These are phyloP conservation scores for Metschnikowia proteae DNA, from an alignment of 805 yeast genomes.

Conservation along the genomic window DNA sequence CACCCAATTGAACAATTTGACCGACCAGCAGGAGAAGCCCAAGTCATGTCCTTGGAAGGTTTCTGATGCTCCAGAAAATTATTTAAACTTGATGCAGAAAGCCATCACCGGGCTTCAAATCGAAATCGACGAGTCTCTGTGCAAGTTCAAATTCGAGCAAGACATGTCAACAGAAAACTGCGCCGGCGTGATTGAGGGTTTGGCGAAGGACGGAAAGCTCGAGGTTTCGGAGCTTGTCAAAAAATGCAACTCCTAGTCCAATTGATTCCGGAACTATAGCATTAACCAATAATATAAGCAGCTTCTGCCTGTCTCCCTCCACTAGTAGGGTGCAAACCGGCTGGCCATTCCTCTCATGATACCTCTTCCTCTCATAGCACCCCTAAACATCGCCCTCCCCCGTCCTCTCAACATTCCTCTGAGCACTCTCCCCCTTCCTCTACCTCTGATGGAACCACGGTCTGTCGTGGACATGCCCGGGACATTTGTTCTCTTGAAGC, in stretches of 20 bases:
- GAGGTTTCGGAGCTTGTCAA: slow-evolving; percentile 27
- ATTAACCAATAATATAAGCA: no score
- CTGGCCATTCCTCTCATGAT: slow-evolving; percentile 8
- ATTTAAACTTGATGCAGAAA: slow-evolving; percentile 40
- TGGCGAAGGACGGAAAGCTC: slow-evolving; percentile 32
- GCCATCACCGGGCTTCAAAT: slow-evolving; percentile 56
- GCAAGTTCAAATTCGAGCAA: slow-evolving; percentile 60
- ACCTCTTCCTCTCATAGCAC: slow-evolving; percentile 14
- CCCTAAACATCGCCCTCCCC: slow-evolving; percentile 5
- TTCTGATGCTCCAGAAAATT: slow-evolving; percentile 52
- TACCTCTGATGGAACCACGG: slow-evolving; percentile 38
- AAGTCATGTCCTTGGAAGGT: slow-evolving; percentile 50
- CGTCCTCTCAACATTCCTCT: slow-evolving; percentile 9
- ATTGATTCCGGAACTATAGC: no score
- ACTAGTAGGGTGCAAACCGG: slow-evolving; percentile 12
- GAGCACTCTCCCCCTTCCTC: slow-evolving; percentile 18
- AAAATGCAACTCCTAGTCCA: slow-evolving; percentile 10
- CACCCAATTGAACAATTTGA: slow-evolving; percentile 41
- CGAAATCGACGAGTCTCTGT: slow-evolving; percentile 43
- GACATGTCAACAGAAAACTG: slow-evolving; percentile 40
- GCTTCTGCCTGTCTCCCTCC: no score
- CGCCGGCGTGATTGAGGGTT: slow-evolving; percentile 50
- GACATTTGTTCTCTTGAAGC: slow-evolving; percentile 74
- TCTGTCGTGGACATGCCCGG: slow-evolving; percentile 54
- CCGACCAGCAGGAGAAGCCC: slow-evolving; percentile 45